phyloP scores from a whole-genome alignment of 441 rosid genomes.

The Gossypium schwendimanii region DNA sequence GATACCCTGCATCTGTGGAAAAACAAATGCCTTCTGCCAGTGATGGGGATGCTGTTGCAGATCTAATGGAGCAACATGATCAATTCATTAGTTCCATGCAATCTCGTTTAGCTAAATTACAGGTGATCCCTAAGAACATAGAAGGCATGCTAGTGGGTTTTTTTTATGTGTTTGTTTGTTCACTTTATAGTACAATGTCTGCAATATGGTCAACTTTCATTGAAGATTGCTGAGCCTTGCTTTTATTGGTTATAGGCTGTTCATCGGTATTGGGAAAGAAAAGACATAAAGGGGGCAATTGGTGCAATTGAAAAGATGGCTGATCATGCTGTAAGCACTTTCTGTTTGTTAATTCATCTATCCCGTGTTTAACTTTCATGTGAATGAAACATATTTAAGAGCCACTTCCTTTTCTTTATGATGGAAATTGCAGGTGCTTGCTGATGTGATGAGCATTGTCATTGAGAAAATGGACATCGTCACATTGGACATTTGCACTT shows the following conservation, averaged over 20 bases:
- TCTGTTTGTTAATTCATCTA: conserved; percentile 8
- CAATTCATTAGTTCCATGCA: conserved; percentile 88
- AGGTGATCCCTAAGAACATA: conserved; percentile 44
- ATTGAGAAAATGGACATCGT: conserved; percentile 61
- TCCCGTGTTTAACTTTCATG: neutral
- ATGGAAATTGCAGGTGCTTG: conserved; percentile 59
- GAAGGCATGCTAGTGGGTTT: conserved; percentile 13
- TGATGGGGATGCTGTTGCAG: conserved; percentile 69
- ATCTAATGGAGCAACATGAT: conserved; percentile 68
- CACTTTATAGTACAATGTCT: neutral
- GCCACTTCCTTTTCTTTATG: conserved; percentile 9
- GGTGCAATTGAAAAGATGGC: conserved; percentile 87
- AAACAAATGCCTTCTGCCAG: conserved; percentile 46
- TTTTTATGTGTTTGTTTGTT: neutral
- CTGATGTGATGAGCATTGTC: conserved; percentile 65
- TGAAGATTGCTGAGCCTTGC: conserved; percentile 24
- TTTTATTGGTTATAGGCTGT: conserved; percentile 47
- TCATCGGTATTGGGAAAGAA: conserved; percentile 82
- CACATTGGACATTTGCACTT: conserved; percentile 72
- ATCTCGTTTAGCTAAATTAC: conserved; percentile 84
- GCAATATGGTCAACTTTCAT: neutral
- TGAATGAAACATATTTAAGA: neutral
- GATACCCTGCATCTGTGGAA: conserved; percentile 41
- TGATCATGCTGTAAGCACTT: conserved; percentile 67
- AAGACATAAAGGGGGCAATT: conserved; percentile 68